Conservation (phyloP, 192 early-diverging fungal species). For the Dissophora globulifera region DNA sequence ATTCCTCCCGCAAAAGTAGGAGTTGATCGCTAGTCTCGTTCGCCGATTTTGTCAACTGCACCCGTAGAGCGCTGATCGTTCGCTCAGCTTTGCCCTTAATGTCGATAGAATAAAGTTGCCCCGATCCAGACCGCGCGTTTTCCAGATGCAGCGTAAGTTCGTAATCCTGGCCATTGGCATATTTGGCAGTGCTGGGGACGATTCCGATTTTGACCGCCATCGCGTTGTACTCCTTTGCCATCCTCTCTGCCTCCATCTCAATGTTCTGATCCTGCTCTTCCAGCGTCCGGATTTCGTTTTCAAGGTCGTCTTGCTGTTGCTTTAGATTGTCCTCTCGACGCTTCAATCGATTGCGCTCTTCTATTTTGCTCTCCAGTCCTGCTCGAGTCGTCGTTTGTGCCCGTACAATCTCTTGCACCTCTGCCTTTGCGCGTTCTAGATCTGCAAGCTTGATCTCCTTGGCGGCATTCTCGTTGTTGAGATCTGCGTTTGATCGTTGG, state of each 20-base stretch:
- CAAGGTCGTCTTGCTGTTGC: slow-evolving; percentile 17
- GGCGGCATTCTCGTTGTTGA: slow-evolving; percentile 2
- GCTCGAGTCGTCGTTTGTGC: slow-evolving; percentile 38
- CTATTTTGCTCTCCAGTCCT: slow-evolving; percentile 34
- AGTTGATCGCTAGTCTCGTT: slow-evolving; percentile 23
- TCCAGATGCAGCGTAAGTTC: slow-evolving; percentile 35
- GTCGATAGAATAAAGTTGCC: slow-evolving; percentile 22
- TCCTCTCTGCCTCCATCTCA: slow-evolving; percentile 26
- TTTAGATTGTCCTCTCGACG: slow-evolving; percentile 30
- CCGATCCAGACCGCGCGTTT: slow-evolving; percentile 9
- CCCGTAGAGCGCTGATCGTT: slow-evolving; percentile 25
- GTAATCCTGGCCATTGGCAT: slow-evolving; percentile 35
- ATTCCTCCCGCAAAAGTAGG: slow-evolving; percentile 13
- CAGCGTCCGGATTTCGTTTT: slow-evolving; percentile 16
- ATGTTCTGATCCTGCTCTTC: slow-evolving; percentile 22
- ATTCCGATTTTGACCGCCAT: slow-evolving; percentile 41
- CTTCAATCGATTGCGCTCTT: slow-evolving; percentile 29
- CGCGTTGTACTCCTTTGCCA: slow-evolving; percentile 36
- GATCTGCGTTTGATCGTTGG: slow-evolving; percentile 25
- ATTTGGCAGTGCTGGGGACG: slow-evolving; percentile 28
- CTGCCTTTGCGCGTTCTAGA: slow-evolving; percentile 22
- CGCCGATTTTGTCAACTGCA: slow-evolving; percentile 22
- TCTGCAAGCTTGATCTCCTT: slow-evolving; percentile 15
- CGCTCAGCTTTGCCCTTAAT: slow-evolving; percentile 22
- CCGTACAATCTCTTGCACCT: slow-evolving; percentile 32